Conservation (phyloP, 495 filamentous ascomycete species). For the Aspergillus ostianus region DNA sequence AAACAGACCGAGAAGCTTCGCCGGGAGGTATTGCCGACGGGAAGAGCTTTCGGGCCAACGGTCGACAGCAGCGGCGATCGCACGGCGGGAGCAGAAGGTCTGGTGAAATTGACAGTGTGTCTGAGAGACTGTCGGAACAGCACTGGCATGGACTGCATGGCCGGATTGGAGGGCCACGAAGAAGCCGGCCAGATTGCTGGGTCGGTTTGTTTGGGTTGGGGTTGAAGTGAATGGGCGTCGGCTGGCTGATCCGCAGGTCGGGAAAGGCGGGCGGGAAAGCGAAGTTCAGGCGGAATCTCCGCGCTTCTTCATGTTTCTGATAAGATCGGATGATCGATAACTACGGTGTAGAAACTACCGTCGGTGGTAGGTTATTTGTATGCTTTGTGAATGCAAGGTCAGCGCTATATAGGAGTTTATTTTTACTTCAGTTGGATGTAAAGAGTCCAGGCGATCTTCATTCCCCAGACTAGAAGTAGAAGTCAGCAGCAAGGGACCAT, state of each 20-base stretch:
- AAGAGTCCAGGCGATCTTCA: background rate
- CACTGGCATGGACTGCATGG: constrained; percentile 46
- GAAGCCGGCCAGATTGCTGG: constrained; percentile 13
- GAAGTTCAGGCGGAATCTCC: constrained; percentile 13
- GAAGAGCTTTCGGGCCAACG: constrained; percentile 21
- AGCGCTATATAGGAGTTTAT: background rate
- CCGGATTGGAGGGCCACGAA: constrained; percentile 27
- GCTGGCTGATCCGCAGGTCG: constrained; percentile 1
- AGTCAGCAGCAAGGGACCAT: background rate
- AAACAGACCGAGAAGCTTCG: constrained; percentile 39
- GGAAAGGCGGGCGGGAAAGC: constrained; percentile 11
- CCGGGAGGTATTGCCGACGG: constrained; percentile 18
- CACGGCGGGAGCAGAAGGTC: constrained; percentile 20
- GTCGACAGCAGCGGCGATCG: constrained; percentile 20
- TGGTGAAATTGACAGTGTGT: constrained; percentile 27
- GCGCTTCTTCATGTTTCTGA: constrained; percentile 16
- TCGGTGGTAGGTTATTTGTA: too few relatives aligned
- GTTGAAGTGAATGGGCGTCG: constrained; percentile 10
- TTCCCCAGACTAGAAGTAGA: background rate
- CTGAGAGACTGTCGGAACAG: constrained; percentile 41
- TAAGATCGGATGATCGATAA: constrained; percentile 1
- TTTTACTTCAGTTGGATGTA: background rate
- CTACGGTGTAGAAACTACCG: too few relatives aligned
- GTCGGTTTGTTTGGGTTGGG: constrained; percentile 13
- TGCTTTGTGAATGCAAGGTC: constrained; percentile 1